phyloP scores from a whole-genome alignment of 768 basidiomycete species.

The Cubamyces lactineus region DNA sequence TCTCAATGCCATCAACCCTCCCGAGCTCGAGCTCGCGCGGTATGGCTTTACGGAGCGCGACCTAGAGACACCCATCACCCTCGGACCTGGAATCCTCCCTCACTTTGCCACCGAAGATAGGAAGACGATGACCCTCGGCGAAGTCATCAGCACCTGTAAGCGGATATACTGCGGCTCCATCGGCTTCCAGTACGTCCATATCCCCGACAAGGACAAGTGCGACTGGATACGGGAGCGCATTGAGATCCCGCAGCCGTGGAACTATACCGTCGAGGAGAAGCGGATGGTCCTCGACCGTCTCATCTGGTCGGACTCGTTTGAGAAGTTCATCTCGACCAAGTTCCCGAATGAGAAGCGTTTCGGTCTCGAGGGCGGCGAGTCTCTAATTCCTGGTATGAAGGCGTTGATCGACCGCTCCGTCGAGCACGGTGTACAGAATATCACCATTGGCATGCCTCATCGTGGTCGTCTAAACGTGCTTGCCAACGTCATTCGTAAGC shows the following conservation, averaged over 20 bases:
- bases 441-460: conserved; percentile 99
- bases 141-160: conserved; percentile 88
- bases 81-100: conserved; percentile 94
- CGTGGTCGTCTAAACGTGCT: conserved; percentile 97
- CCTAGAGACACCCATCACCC: conserved; percentile 89
- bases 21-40: conserved; percentile 90
- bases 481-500: conserved; percentile 97
- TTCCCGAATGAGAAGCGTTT: conserved; percentile 99
- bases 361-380: conserved; percentile 96
- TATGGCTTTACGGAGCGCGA: conserved; percentile 96
- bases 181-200: conserved; percentile 92
- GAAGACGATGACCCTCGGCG: conserved; percentile 87
- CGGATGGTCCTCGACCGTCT: conserved; percentile 98
- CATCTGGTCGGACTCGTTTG: conserved; percentile 99
- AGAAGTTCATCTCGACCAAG: conserved; percentile 98
- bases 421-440: conserved; percentile 91
- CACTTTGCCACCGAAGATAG: conserved; percentile 88
- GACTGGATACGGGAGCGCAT: conserved; percentile 98
- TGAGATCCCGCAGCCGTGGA: conserved; percentile 95
- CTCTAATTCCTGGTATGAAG: conserved; percentile 99
- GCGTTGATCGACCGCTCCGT: conserved; percentile 99
- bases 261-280: conserved; percentile 97
- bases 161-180: conserved; percentile 93
- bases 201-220: conserved; percentile 97
- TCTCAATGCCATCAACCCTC: conserved; percentile 73